Evolutionary conservation across 345 rosid genomes (phyloP).

Genomic region (Carallia brachiata): DNA sequence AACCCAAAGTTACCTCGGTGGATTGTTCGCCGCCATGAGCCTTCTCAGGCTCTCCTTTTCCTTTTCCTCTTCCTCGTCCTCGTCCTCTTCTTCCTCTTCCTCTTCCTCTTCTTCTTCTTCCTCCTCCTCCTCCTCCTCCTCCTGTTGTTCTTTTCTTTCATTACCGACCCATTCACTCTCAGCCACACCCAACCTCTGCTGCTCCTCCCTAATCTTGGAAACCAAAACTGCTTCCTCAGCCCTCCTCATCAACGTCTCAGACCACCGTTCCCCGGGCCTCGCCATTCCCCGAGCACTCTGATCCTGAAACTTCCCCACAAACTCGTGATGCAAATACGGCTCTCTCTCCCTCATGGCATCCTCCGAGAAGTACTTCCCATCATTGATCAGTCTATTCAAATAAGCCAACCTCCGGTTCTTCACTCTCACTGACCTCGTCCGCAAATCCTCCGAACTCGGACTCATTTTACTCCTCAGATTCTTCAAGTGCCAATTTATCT

Average conservation of each 20-base stretch:
- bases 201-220: constrained; percentile 77
- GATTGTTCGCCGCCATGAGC: constrained; percentile 13
- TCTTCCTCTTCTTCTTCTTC: constrained; percentile 52
- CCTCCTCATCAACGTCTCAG: constrained; percentile 88
- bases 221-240: constrained; percentile 76
- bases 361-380: constrained; percentile 83
- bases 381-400: constrained; percentile 55
- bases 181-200: constrained; percentile 78
- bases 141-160: constrained; percentile 35
- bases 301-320: constrained; percentile 95
- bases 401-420: constrained; percentile 86
- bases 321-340: constrained; percentile 93
- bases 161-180: constrained; percentile 82
- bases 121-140: constrained; percentile 50
- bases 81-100: constrained; percentile 34
- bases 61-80: constrained; percentile 32
- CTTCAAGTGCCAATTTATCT: constrained; percentile 79
- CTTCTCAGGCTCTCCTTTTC: constrained; percentile 32
- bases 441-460: constrained; percentile 67
- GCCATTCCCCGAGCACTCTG: constrained; percentile 74
- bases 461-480: constrained; percentile 59
- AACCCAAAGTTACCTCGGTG: constrained; percentile 21
- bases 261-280: constrained; percentile 93
- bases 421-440: constrained; percentile 57
- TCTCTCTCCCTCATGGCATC: constrained; percentile 97